Evolutionary conservation across 208 protist genomes (phyloP).

Genomic region (Histomonas meleagridis): DNA sequence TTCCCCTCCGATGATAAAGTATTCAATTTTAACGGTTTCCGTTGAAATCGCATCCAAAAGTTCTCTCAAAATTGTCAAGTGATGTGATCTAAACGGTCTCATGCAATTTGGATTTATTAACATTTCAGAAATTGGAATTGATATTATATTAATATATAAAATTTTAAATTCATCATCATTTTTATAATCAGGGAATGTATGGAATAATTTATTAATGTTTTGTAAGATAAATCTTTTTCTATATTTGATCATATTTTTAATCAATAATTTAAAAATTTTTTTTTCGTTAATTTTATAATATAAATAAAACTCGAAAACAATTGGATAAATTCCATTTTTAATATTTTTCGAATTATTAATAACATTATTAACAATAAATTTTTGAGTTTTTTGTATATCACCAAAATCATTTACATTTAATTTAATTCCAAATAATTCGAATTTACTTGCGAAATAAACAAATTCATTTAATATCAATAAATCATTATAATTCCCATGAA

Average conservation of each 20-base stretch:
- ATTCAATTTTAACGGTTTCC: background rate
- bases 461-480: background rate
- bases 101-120: background rate
- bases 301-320: no score
- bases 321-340: no score
- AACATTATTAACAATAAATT: no score
- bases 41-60: background rate
- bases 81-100: background rate
- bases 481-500: background rate
- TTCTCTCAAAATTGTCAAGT: background rate
- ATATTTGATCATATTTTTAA: no score
- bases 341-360: no score
- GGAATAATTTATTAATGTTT: background rate
- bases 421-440: constrained; percentile 1
- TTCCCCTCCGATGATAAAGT: background rate
- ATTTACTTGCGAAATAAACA: background rate
- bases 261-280: no score
- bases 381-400: no score
- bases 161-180: background rate
- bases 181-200: background rate
- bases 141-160: background rate
- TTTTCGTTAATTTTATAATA: no score
- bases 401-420: background rate
- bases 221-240: background rate
- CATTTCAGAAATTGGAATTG: background rate